A percentile compares a stretch with the other conserved stretches of the same genome.
Conservation (phyloP, 768 basidiomycete species). For the Porpolomopsis calyptriformis region DNA sequence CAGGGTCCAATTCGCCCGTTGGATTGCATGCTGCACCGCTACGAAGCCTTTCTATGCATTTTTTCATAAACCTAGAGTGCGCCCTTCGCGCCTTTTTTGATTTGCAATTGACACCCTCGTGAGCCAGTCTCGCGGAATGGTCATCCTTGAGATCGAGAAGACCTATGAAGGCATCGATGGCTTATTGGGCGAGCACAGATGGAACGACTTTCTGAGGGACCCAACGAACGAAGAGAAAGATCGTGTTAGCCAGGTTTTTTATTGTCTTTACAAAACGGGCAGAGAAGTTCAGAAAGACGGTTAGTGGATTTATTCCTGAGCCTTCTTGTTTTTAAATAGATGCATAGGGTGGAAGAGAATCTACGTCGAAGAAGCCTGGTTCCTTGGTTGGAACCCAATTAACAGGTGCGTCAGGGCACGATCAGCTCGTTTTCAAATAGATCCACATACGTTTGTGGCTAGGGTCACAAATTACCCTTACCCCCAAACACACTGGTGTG, state of each 20-base stretch:
- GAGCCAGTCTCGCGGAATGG: conserved; percentile 29
- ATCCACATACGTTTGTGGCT: background rate
- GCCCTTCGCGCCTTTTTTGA: conserved; percentile 1
- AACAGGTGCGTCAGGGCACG: conserved; percentile 19
- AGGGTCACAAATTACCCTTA: conserved; percentile 29
- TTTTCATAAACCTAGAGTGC: conserved; percentile 38
- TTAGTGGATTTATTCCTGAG: too few relatives aligned
- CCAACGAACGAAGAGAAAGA: conserved; percentile 28
- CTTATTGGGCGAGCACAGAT: conserved; percentile 42
- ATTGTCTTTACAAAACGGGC: conserved; percentile 30
- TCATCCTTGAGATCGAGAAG: conserved; percentile 39
- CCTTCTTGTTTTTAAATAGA: too few relatives aligned
- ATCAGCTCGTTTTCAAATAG: background rate
- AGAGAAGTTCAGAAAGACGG: conserved; percentile 41
- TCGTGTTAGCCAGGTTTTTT: conserved; percentile 31
- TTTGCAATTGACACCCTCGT: background rate
- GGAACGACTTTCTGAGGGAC: conserved; percentile 34
- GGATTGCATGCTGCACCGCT: conserved; percentile 38
- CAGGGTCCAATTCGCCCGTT: conserved; percentile 31
- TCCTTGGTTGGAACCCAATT: conserved; percentile 26
- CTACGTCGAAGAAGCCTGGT: conserved; percentile 32
- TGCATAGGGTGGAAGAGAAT: conserved; percentile 47
- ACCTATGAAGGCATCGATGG: conserved; percentile 23
- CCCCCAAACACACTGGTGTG: conserved; percentile 32
- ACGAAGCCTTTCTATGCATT: conserved; percentile 32